These are phyloP conservation scores for Xylariaceae sp. DNA, from an alignment of 2,329 filamentous ascomycete genomes.

Conservation along the genomic window DNA sequence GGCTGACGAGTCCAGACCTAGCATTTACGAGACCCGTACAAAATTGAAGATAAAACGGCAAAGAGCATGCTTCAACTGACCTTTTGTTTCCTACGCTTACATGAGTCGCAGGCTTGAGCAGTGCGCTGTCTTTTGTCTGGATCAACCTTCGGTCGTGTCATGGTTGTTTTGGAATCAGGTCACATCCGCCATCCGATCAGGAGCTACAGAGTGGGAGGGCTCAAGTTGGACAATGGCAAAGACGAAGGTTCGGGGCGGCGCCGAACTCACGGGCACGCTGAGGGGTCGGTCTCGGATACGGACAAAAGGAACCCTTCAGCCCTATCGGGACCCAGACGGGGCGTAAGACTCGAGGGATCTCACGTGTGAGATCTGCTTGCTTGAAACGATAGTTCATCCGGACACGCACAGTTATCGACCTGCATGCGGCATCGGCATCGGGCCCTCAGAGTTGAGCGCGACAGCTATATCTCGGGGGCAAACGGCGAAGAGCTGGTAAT, in stretches of 20 bases:
- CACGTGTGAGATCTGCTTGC: constrained; percentile 17
- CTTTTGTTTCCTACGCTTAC: constrained; percentile 64
- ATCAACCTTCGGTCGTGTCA: constrained; percentile 51
- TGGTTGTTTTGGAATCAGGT: constrained; percentile 29
- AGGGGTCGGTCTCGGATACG: constrained; percentile 32
- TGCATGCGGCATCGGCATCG: constrained; percentile 27
- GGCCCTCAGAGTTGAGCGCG: constrained; percentile 4
- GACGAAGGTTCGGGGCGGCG: constrained; percentile 27
- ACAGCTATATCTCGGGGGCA: constrained; percentile 1
- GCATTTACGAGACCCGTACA: not conserved
- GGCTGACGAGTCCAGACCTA: not conserved
- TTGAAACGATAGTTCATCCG: constrained; percentile 17
- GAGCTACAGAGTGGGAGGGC: constrained; percentile 25
- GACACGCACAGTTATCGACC: constrained; percentile 22
- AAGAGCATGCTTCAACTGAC: constrained; percentile 37
- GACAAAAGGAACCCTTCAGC: constrained; percentile 28
- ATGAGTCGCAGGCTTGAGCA: constrained; percentile 58
- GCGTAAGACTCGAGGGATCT: constrained; percentile 21
- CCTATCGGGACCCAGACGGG: constrained; percentile 30
- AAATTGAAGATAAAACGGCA: not conserved
- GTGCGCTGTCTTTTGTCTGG: constrained; percentile 58
- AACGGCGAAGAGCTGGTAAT: not conserved
- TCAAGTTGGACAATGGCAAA: constrained; percentile 26
- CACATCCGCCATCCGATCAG: constrained; percentile 34
- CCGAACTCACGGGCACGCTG: constrained; percentile 27